A percentile compares a stretch with the other conserved stretches of the same genome.
Conservation (phyloP, 129 eudicot species). For the Flaveria bidentis region DNA sequence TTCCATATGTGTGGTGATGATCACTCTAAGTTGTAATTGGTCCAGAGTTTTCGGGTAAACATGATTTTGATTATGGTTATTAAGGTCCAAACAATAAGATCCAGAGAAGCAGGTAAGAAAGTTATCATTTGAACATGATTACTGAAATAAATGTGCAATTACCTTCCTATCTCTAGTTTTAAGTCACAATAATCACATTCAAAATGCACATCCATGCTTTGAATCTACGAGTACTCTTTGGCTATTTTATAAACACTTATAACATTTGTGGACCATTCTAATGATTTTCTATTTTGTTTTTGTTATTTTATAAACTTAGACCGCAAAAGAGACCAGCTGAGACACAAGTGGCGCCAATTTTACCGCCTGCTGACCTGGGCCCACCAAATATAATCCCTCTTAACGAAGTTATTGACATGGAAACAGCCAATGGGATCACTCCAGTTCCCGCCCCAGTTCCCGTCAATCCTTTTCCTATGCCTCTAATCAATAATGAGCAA, state of each 20-base stretch:
- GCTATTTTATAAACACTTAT: neutral
- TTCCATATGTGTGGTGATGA: neutral
- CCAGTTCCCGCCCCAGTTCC: slow-evolving; percentile 13
- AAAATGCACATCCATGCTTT: slow-evolving; percentile 2
- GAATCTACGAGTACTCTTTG: neutral
- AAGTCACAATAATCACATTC: neutral
- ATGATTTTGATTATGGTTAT: neutral
- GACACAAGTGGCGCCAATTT: slow-evolving; percentile 22
- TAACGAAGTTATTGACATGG: slow-evolving; percentile 37
- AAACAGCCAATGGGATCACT: slow-evolving; percentile 26
- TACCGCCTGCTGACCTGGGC: slow-evolving; percentile 24
- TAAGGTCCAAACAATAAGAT: no score
- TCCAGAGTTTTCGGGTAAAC: neutral
- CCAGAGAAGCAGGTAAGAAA: no score
- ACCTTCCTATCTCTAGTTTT: neutral
- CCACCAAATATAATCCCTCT: slow-evolving; percentile 14
- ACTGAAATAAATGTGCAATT: slow-evolving; percentile 2
- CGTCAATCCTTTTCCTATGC: slow-evolving; percentile 29
- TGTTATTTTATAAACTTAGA: slow-evolving; percentile 23
- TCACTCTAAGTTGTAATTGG: neutral
- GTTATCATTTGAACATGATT: neutral
- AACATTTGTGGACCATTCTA: neutral
- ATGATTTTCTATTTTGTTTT: slow-evolving; percentile 1
- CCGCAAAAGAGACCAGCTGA: slow-evolving; percentile 33
- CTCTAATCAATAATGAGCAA: slow-evolving; percentile 15